A percentile compares a stretch with the other conserved stretches of the same genome.
Evolutionary conservation across 257 asterid genomes (phyloP).

Genomic region (Salvia rosmarinus): DNA sequence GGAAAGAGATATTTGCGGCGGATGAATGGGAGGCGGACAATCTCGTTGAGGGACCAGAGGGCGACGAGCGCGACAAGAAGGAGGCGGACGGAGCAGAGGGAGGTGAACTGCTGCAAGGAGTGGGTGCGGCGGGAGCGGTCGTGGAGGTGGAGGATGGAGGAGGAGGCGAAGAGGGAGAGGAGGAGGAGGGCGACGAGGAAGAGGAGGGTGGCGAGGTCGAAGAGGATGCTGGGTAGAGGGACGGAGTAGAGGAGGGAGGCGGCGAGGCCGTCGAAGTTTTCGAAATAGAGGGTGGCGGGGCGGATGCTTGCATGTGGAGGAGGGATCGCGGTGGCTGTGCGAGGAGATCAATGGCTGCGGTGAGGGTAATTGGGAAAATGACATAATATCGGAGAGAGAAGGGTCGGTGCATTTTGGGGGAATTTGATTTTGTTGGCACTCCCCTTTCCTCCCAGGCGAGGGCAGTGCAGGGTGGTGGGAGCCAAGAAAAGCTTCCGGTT

Average conservation of each 20-base stretch:
- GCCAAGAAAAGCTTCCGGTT: not conserved
- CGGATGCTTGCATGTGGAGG: slow-evolving; percentile 18
- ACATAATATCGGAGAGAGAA: slow-evolving; percentile 1
- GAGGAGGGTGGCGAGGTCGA: slow-evolving; percentile 50
- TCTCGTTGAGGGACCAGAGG: slow-evolving; percentile 57
- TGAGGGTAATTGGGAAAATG: not conserved
- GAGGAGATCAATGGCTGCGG: slow-evolving; percentile 15
- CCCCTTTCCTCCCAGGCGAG: slow-evolving; percentile 32
- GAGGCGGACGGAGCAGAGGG: slow-evolving; percentile 61
- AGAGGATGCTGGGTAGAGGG: slow-evolving; percentile 39
- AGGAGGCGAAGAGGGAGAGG: slow-evolving; percentile 50
- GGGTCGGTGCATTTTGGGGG: not conserved
- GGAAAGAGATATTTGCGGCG: slow-evolving; percentile 44
- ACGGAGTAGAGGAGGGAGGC: slow-evolving; percentile 7
- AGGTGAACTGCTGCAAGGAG: slow-evolving; percentile 57
- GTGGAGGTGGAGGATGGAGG: slow-evolving; percentile 50
- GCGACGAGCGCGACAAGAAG: slow-evolving; percentile 53
- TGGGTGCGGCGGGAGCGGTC: slow-evolving; percentile 48
- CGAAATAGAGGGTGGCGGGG: not conserved
- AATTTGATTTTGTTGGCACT: not conserved
- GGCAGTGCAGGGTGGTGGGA: slow-evolving; percentile 25
- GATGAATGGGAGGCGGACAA: slow-evolving; percentile 50
- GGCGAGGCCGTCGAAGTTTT: slow-evolving; percentile 18
- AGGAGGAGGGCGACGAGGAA: slow-evolving; percentile 45
- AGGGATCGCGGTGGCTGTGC: slow-evolving; percentile 39